phyloP scores from a whole-genome alignment of 2,329 filamentous ascomycete species.

The Fusarium scirpi region DNA sequence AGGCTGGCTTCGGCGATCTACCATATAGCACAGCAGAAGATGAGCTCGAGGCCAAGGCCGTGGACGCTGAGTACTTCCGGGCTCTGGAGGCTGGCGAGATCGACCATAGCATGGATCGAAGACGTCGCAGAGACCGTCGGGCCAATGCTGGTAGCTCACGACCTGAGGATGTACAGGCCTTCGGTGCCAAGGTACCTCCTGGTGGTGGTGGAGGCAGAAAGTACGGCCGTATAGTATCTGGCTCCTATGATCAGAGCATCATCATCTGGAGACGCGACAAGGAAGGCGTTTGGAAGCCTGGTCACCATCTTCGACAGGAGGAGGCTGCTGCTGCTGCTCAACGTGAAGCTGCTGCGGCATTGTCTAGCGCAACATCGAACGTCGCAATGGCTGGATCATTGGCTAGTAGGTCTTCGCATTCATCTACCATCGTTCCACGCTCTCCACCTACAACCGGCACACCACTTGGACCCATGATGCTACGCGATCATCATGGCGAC shows the following conservation, averaged over 20 bases:
- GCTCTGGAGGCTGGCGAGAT: slow-evolving; percentile 66
- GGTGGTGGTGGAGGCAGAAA: slow-evolving; percentile 90
- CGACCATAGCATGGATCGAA: slow-evolving; percentile 51
- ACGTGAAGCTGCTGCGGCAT: slow-evolving; percentile 41
- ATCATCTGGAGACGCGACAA: slow-evolving; percentile 93
- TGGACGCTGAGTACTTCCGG: slow-evolving; percentile 79
- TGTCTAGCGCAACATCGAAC: slow-evolving; percentile 25
- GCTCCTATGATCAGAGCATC: slow-evolving; percentile 95
- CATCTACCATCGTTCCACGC: slow-evolving; percentile 14
- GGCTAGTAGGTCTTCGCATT: slow-evolving; percentile 12
- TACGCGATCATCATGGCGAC: slow-evolving; percentile 45
- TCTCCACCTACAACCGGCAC: slow-evolving; percentile 24
- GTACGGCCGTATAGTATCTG: slow-evolving; percentile 95
- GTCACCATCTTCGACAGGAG: slow-evolving; percentile 75
- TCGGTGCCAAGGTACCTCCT: slow-evolving; percentile 88
- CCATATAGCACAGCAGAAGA: slow-evolving; percentile 84
- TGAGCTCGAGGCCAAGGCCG: slow-evolving; percentile 75
- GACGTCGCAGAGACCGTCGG: slow-evolving; percentile 55
- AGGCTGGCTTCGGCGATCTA: slow-evolving; percentile 92
- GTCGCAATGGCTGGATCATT: slow-evolving; percentile 25
- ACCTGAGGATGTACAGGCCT: slow-evolving; percentile 80
- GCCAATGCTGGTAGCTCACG: slow-evolving; percentile 79
- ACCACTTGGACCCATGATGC: slow-evolving; percentile 30
- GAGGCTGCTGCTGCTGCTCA: slow-evolving; percentile 70
- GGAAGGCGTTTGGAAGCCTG: slow-evolving; percentile 85